Evolutionary conservation across 2,329 filamentous ascomycete species (phyloP).

Genomic region (Apiospora pterosperma): DNA sequence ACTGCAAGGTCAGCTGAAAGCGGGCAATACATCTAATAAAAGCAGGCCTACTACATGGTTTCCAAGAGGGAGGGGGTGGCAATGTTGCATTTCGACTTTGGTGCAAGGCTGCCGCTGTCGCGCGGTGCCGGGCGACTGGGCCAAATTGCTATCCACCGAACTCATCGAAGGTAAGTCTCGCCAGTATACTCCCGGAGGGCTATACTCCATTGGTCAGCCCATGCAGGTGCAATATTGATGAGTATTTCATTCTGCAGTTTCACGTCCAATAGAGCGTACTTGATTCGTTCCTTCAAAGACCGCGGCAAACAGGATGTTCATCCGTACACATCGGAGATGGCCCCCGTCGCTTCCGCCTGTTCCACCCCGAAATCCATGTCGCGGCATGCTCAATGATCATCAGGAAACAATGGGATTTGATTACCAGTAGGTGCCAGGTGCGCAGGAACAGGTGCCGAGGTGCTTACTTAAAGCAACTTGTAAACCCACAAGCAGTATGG

Average conservation of each 20-base stretch:
- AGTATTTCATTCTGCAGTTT: not conserved
- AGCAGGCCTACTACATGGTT: not conserved
- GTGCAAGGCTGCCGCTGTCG: not conserved
- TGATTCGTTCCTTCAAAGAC: not conserved
- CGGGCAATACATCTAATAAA: not conserved
- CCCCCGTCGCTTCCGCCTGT: not conserved
- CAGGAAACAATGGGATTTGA: not conserved
- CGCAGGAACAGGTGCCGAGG: not conserved
- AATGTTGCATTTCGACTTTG: not conserved
- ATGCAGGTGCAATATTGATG: not conserved
- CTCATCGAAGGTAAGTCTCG: not conserved
- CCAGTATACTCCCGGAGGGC: not conserved
- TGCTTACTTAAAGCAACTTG: not conserved
- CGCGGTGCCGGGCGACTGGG: not conserved
- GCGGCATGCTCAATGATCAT: not conserved
- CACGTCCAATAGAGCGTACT: not conserved
- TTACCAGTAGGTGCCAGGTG: not conserved
- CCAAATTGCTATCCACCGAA: not conserved
- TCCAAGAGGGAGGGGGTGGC: not conserved
- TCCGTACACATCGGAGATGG: not conserved
- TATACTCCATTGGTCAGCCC: not conserved
- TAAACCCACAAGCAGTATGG: not conserved
- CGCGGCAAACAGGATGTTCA: not conserved
- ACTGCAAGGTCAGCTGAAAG: conserved; percentile 1
- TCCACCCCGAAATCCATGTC: not conserved